A percentile compares a stretch with the other conserved stretches of the same genome.
Conservation (phyloP, 208 protist genomes). For the Tritrichomonas musculus region DNA sequence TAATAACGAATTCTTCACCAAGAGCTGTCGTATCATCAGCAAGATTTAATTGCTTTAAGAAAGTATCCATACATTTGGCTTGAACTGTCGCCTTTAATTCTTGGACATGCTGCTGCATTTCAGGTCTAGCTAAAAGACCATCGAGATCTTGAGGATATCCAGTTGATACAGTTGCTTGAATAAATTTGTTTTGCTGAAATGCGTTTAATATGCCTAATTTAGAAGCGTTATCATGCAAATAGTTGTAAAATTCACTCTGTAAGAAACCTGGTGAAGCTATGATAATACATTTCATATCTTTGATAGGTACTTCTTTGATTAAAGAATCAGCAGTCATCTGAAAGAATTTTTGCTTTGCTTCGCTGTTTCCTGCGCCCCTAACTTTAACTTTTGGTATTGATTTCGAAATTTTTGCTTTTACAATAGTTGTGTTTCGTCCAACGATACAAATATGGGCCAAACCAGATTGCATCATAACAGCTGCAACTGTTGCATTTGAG, state of each 20-base stretch:
- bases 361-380: neutral
- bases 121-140: neutral
- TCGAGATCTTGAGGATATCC: neutral
- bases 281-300: conserved; percentile 15
- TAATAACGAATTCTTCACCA: neutral
- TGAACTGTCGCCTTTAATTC: neutral
- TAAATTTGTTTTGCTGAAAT: neutral
- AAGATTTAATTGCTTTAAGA: neutral
- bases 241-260: neutral
- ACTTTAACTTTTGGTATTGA: neutral
- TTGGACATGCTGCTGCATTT: neutral
- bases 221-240: neutral
- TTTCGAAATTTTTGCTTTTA: neutral
- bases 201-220: neutral
- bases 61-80: neutral
- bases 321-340: neutral
- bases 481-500: neutral
- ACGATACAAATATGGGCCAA: neutral
- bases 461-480: conserved; percentile 14
- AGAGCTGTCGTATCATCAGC: neutral
- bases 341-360: conserved; percentile 4
- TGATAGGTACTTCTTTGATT: neutral
- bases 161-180: neutral
- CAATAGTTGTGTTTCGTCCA: neutral
- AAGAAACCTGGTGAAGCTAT: conserved; percentile 3